These are phyloP conservation scores for Jamesozyma rosinii DNA, from an alignment of 805 yeast species.

Conservation along the genomic window DNA sequence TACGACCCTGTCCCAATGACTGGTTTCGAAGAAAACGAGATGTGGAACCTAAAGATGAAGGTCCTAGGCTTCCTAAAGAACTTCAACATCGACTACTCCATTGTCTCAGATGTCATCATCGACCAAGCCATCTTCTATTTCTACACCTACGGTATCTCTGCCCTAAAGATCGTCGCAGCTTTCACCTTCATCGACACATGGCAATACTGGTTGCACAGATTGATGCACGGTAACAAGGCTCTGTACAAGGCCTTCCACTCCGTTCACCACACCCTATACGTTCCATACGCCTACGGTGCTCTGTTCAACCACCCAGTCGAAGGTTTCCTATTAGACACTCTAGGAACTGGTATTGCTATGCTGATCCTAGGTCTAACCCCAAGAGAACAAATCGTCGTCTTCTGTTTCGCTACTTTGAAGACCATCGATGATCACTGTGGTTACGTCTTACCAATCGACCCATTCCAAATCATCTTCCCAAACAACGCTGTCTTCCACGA, in stretches of 20 bases:
- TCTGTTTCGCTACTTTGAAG: conserved; percentile 83
- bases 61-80: background rate
- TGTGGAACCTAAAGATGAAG: conserved; percentile 36
- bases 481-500: conserved; percentile 94
- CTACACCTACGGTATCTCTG: conserved; percentile 59
- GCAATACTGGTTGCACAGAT: conserved; percentile 87
- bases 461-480: conserved; percentile 85
- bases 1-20: conserved; percentile 49
- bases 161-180: conserved; percentile 49
- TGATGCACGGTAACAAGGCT: conserved; percentile 74
- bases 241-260: conserved; percentile 82
- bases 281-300: conserved; percentile 96
- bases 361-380: conserved; percentile 54
- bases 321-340: conserved; percentile 84
- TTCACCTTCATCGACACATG: conserved; percentile 80
- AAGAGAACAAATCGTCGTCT: conserved; percentile 67
- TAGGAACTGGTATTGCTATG: conserved; percentile 83
- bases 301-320: conserved; percentile 89
- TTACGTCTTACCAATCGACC: conserved; percentile 85
- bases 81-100: background rate
- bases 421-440: conserved; percentile 99
- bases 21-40: conserved; percentile 41
- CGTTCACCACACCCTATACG: conserved; percentile 86
- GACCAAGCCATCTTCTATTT: conserved; percentile 35
- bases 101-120: background rate